These are phyloP conservation scores for Euphorbia lathyris DNA, from an alignment of 345 rosid species.

Conservation along the genomic window DNA sequence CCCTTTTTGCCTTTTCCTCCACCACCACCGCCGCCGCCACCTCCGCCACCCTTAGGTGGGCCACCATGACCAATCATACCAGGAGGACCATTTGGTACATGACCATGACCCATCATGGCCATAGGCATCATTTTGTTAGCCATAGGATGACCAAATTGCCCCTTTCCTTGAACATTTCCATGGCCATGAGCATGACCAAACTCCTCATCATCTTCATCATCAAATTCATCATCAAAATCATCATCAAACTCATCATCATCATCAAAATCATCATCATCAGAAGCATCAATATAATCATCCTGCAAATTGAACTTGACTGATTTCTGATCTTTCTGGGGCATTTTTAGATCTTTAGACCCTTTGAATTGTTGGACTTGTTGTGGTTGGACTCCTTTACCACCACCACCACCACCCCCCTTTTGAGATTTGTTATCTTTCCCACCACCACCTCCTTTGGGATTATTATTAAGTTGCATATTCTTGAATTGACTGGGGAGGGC, in stretches of 20 bases:
- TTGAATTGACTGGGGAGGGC: constrained; percentile 45
- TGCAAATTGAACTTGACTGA: constrained; percentile 60
- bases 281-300: constrained; percentile 26
- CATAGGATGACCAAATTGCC: neutral
- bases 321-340: constrained; percentile 48
- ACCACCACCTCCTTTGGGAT: constrained; percentile 25
- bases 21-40: constrained; percentile 24
- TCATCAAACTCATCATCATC: constrained; percentile 44
- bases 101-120: constrained; percentile 23
- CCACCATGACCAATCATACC: constrained; percentile 22
- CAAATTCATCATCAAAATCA: constrained; percentile 33
- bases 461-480: constrained; percentile 41
- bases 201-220: constrained; percentile 41
- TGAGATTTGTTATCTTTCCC: constrained; percentile 50
- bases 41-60: constrained; percentile 18
- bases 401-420: constrained; percentile 49
- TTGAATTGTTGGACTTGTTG: constrained; percentile 39
- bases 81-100: constrained; percentile 11
- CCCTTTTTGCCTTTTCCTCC: constrained; percentile 31
- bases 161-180: constrained; percentile 5
- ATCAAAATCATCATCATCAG: constrained; percentile 31
- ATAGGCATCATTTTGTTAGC: constrained; percentile 9
- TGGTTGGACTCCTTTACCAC: constrained; percentile 40
- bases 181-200: constrained; percentile 36
- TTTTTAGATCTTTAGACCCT: constrained; percentile 37